Percentiles rank a stretch among this genome's conserved stretches.
Conservation (phyloP, 2,329 filamentous ascomycete genomes). For the Diaporthe sp. region DNA sequence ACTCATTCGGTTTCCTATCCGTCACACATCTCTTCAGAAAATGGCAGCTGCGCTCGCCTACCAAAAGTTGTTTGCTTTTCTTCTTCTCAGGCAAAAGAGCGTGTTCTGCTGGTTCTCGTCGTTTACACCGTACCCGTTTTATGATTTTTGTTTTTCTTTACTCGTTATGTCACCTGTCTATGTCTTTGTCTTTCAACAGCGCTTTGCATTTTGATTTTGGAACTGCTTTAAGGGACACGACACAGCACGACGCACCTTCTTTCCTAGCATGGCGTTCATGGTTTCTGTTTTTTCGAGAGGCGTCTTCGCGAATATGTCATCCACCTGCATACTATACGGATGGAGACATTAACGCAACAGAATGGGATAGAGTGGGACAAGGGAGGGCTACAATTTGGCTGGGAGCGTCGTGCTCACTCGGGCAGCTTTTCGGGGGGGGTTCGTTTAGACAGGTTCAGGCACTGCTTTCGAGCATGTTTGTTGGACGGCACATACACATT, state of each 20-base stretch:
- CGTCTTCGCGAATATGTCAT: constrained; percentile 17
- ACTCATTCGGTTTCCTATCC: constrained; percentile 15
- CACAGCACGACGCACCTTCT: constrained; percentile 29
- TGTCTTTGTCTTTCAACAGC: constrained; percentile 4
- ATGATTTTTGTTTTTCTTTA: constrained; percentile 4
- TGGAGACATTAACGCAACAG: neutral
- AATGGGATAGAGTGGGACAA: constrained; percentile 1
- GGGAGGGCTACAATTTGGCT: neutral
- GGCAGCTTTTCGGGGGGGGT: neutral
- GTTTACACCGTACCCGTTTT: constrained; percentile 2
- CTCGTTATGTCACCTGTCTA: constrained; percentile 13
- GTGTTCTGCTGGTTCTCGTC: constrained; percentile 29
- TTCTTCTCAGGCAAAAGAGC: constrained; percentile 28
- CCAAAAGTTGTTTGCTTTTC: constrained; percentile 5
- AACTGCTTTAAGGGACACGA: constrained; percentile 17
- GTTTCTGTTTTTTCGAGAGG: neutral
- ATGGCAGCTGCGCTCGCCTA: neutral
- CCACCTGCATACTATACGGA: constrained; percentile 2
- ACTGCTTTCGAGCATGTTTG: constrained; percentile 2
- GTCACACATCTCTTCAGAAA: constrained; percentile 4
- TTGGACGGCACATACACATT: neutral
- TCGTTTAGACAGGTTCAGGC: constrained; percentile 20
- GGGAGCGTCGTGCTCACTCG: constrained; percentile 22
- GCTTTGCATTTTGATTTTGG: constrained; percentile 5
- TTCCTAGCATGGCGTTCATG: constrained; percentile 36